These are phyloP conservation scores for Chrysopogon serrulatus DNA, from an alignment of 176 grass and related monocot genomes.

Conservation along the genomic window DNA sequence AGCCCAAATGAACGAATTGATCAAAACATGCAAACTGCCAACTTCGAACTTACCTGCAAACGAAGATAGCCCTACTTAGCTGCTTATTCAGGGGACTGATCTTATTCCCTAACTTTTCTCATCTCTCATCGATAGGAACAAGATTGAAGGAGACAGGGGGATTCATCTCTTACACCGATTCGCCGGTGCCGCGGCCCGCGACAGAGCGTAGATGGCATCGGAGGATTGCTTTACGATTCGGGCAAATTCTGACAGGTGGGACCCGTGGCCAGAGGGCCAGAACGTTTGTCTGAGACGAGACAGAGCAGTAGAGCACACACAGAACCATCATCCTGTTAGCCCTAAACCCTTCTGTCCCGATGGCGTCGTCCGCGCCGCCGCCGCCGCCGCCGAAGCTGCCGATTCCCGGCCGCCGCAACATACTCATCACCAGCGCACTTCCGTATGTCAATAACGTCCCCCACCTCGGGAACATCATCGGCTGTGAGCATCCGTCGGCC, in stretches of 20 bases:
- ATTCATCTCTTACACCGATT: background rate
- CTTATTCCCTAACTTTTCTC: background rate
- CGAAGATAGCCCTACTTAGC: background rate
- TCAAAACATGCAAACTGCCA: background rate
- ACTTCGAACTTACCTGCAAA: background rate
- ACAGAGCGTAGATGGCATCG: background rate
- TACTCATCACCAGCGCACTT: conserved; percentile 80
- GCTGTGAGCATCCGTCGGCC: conserved; percentile 41
- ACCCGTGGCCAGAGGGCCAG: background rate
- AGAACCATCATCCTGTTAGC: background rate
- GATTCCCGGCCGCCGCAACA: conserved; percentile 63
- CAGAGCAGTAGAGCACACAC: too few species aligned
- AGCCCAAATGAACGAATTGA: background rate
- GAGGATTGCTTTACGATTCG: background rate
- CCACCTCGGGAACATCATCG: conserved; percentile 84
- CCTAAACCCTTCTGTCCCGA: conserved; percentile 13
- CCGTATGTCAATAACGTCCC: conserved; percentile 87
- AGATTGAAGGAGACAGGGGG: background rate
- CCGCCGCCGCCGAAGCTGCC: conserved; percentile 49
- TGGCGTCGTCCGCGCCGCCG: conserved; percentile 15
- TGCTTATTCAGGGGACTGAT: too few species aligned
- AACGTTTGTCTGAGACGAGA: background rate
- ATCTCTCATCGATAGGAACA: background rate
- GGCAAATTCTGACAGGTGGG: background rate
- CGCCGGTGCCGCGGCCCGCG: background rate